Base-by-base conservation (phyloP, 768 basidiomycete genomes). In the Suillus alpinus region DNA sequence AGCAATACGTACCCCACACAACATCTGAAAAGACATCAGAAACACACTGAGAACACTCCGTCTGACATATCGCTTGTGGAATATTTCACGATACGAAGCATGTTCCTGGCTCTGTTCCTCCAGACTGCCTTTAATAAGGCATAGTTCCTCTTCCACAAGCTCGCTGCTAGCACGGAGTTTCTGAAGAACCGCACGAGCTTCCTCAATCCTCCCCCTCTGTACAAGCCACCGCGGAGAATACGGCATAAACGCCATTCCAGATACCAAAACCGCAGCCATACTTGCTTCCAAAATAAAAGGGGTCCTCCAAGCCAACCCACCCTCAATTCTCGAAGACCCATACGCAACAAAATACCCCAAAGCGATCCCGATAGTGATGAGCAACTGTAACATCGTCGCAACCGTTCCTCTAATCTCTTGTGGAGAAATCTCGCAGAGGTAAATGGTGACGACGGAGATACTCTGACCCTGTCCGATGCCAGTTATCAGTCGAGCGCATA, bases 401-500 rank as follows among this genome's bases (percentile, higher is more conserved):
- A 78, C 71, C 7, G 76, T 72, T 1, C 80, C 79, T 34, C 81
- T 76, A 13, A 78, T 72, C 39, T 71, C 66, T 9, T 73, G 67
- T 2, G 80, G 79, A n/a, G 80, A 74, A 23, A 80, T 77, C 63
- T 82, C 80, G 58, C 74, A 73, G 1, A 73, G 67, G 57, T 77
- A 78, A 36, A 76, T 73, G 1, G 77, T 79, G 56, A 76, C 71
- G 7, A 78, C 74, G 1, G 77, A 77, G 46, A 80, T 70, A 63
- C 79, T 79, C 13, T 82, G 67, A 14, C 81, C 81, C 63, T 82
- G 76, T n/a, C 78, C 80, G 1, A 77, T 62, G 0, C 82, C 83
- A 1, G 80, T 77, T 50, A 83, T 67, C 20, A 79, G 75, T 12
- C 82, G 71, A 1, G 78, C 83, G 29, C 78, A 68, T 32, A 83